Percentiles rank a stretch among this genome's conserved stretches.
Conservation (phyloP, 139 green algal genomes). For the Auxenochlorella pyrenoidosa region DNA sequence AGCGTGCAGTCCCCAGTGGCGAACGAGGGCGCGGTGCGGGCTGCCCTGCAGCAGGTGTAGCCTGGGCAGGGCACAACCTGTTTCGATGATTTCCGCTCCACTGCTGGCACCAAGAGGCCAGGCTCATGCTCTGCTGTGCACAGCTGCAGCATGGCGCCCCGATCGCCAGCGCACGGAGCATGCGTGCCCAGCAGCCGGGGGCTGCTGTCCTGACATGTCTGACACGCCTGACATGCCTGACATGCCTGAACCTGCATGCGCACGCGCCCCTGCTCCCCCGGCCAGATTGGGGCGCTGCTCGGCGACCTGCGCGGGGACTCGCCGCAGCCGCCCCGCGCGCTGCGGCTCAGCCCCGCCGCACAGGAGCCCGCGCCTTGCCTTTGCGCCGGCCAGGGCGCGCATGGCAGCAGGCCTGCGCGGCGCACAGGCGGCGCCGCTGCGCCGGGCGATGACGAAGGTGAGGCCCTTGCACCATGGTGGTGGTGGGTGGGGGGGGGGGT, state of each 20-base stretch:
- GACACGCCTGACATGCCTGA: too few species aligned
- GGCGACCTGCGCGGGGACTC: not conserved
- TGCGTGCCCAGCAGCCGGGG: too few species aligned
- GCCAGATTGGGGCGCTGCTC: not conserved
- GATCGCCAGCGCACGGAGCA: too few species aligned
- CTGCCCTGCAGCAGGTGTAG: not conserved
- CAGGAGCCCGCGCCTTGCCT: not conserved
- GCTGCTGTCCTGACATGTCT: too few species aligned
- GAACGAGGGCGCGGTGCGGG: not conserved
- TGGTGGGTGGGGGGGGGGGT: too few species aligned
- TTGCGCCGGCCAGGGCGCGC: not conserved
- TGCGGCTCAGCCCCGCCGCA: too few species aligned
- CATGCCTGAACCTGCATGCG: too few species aligned
- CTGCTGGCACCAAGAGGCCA: too few species aligned
- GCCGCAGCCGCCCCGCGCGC: not conserved
- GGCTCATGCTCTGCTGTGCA: too few species aligned
- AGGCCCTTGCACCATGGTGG: not conserved
- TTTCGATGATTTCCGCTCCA: too few species aligned
- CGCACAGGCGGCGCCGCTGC: not conserved
- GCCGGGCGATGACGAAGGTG: not conserved
- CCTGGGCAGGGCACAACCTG: not conserved
- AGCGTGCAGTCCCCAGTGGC: not conserved
- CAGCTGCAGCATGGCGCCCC: too few species aligned
- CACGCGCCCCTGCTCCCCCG: too few species aligned
- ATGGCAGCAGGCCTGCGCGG: not conserved